Percentiles rank a stretch among this genome's conserved stretches.
These are phyloP conservation scores for Penicillium nucicola DNA, from an alignment of 495 filamentous ascomycete species.

Conservation along the genomic window DNA sequence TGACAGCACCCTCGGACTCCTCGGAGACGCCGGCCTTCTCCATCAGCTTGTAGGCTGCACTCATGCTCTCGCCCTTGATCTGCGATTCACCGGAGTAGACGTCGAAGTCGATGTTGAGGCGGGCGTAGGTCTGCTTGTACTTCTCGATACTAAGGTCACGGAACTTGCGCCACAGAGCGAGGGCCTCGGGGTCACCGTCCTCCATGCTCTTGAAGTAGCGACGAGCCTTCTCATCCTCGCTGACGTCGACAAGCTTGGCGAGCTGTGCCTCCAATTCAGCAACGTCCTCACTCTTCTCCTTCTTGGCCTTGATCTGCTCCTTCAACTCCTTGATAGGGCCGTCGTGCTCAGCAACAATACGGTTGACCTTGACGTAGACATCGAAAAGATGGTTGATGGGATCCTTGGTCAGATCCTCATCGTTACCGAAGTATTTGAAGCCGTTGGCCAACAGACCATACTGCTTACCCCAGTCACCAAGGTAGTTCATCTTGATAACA, in stretches of 20 bases:
- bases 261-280: constrained; percentile 48
- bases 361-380: constrained; percentile 66
- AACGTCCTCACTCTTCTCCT: constrained; percentile 48
- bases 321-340: constrained; percentile 55
- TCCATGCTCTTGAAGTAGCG: constrained; percentile 94
- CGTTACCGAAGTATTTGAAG: constrained; percentile 61
- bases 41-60: constrained; percentile 58
- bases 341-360: constrained; percentile 47
- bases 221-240: constrained; percentile 62
- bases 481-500: constrained; percentile 69
- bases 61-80: constrained; percentile 79
- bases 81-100: constrained; percentile 95
- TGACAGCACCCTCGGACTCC: constrained; percentile 81
- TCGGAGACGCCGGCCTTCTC: constrained; percentile 70
- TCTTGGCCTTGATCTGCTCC: constrained; percentile 50
- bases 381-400: constrained; percentile 68
- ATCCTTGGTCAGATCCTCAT: constrained; percentile 58
- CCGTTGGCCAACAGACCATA: constrained; percentile 69
- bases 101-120: constrained; percentile 90
- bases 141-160: constrained; percentile 83
- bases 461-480: constrained; percentile 77
- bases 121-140: constrained; percentile 78
- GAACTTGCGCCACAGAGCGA: constrained; percentile 83
- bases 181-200: constrained; percentile 69
- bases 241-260: constrained; percentile 49